A percentile compares a stretch with the other conserved stretches of the same genome.
These are phyloP conservation scores for Corchorus capsularis DNA, from an alignment of 345 rosid species.

Conservation along the genomic window DNA sequence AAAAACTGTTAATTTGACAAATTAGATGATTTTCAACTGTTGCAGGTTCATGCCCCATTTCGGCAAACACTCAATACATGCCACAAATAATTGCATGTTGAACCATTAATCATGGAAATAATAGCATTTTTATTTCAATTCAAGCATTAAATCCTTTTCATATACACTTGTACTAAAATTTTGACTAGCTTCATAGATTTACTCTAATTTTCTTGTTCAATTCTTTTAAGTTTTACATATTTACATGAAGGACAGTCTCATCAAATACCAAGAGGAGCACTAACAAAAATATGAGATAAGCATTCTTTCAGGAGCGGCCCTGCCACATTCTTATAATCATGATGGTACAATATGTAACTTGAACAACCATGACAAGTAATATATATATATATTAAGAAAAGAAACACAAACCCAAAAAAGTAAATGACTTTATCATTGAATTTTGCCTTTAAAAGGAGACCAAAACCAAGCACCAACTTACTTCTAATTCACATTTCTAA, in stretches of 20 bases:
- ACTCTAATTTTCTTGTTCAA: neutral
- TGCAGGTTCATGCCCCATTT: neutral
- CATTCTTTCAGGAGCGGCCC: neutral
- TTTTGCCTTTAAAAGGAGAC: constrained; percentile 24
- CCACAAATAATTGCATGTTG: neutral
- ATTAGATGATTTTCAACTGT: constrained; percentile 2
- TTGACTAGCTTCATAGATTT: neutral
- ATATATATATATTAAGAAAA: constrained; percentile 16
- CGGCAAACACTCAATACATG: neutral
- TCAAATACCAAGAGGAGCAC: constrained; percentile 15
- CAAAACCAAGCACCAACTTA: neutral
- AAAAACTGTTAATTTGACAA: neutral
- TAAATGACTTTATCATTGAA: neutral
- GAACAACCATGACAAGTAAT: constrained; percentile 30
- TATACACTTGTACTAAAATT: neutral
- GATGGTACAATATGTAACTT: neutral
- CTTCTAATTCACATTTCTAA: neutral
- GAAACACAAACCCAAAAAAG: neutral
- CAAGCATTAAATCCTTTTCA: neutral
- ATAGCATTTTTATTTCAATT: neutral
- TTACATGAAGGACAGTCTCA: neutral
- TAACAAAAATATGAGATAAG: neutral
- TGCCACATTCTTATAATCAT: neutral
- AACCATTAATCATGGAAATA: neutral
- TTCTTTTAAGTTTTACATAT: too few species aligned